phyloP scores from a whole-genome alignment of 2,329 filamentous ascomycete genomes.

The Cercospora sojina region DNA sequence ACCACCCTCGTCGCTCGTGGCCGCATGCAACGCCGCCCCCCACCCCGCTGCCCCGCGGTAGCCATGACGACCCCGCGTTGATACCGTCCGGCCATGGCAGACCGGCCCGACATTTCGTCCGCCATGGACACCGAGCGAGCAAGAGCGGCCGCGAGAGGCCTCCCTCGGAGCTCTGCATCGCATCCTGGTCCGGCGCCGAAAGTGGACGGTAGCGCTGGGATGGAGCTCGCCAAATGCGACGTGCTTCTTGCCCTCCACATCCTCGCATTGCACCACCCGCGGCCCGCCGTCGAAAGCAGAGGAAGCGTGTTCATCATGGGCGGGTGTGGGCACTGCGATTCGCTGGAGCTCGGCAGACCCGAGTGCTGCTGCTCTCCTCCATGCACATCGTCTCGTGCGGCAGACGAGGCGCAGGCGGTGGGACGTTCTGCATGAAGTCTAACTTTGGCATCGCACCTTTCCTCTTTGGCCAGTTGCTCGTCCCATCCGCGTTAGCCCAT shows the following conservation, averaged over 20 bases:
- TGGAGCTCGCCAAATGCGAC: constrained; percentile 10
- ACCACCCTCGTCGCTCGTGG: no score
- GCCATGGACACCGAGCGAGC: not conserved
- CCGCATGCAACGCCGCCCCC: not conserved
- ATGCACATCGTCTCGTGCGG: constrained; percentile 21
- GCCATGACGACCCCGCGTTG: not conserved
- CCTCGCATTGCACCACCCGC: constrained; percentile 7
- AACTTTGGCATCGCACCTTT: constrained; percentile 15
- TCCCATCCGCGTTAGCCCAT: not conserved
- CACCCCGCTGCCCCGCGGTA: not conserved
- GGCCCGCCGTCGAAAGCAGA: constrained; percentile 10
- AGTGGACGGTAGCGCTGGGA: constrained; percentile 12
- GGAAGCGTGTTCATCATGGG: constrained; percentile 14
- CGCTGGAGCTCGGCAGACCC: constrained; percentile 20
- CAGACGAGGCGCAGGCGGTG: constrained; percentile 21
- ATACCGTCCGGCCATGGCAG: no score
- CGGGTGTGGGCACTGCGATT: constrained; percentile 12
- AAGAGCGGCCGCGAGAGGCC: not conserved
- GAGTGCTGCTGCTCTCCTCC: constrained; percentile 14
- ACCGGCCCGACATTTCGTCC: no score
- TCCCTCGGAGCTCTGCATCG: constrained; percentile 9
- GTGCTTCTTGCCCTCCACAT: constrained; percentile 2
- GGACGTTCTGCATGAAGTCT: constrained; percentile 11
- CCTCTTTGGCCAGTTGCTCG: constrained; percentile 2
- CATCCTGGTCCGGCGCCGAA: constrained; percentile 14